Evolutionary conservation across 805 yeast genomes (phyloP), one percentile per base, ranked within the genome.

Genomic region (Candida montana): DNA sequence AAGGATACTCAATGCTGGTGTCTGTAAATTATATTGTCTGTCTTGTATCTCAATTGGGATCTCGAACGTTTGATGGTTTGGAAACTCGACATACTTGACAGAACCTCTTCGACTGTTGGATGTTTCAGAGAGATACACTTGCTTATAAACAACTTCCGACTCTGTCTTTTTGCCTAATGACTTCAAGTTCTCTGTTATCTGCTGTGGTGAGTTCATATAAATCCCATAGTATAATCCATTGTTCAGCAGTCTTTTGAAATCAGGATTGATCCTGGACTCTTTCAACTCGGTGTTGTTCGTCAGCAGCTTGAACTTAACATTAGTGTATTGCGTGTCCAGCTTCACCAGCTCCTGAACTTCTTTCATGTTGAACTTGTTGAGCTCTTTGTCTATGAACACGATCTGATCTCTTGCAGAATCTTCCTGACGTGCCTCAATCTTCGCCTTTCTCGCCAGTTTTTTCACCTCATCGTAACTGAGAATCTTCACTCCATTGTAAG

Each of bases 151-250:
- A 1, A 18, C 7, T 5, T 10, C 19, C 13, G 18, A 4, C 27
- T 26, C 21, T 15, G 28, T 15, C 3, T 30, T 13, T 21, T 21
- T n/a, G 15, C 26, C 18, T 9, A 23, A 18, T 13, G 34, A 31
- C 17, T 33, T 13, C 6, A 49, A 31, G 20, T 40, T 11, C 23
- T 16, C 29, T 7, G 9, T 2, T 3, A 40, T 31, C 30, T 41
- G 49, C 13, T 40, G 33, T 12, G 48, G 47, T 3, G 47, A 41
- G 36, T 54, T 52, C 34, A 42, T 42, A 13, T 41, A 44, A 3
- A 52, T 50, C 5, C 50, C 46, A 34, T 45, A 51, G 32, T 38
- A 37, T 3, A 51, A 2, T 0, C 50, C 51, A 29, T 54, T 54
- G 46, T 51, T 54, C 40, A 52, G 26, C 9, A 54, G 36, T 18